phyloP scores from a whole-genome alignment of 257 asterid species.

The Ajuga chamaepitys region DNA sequence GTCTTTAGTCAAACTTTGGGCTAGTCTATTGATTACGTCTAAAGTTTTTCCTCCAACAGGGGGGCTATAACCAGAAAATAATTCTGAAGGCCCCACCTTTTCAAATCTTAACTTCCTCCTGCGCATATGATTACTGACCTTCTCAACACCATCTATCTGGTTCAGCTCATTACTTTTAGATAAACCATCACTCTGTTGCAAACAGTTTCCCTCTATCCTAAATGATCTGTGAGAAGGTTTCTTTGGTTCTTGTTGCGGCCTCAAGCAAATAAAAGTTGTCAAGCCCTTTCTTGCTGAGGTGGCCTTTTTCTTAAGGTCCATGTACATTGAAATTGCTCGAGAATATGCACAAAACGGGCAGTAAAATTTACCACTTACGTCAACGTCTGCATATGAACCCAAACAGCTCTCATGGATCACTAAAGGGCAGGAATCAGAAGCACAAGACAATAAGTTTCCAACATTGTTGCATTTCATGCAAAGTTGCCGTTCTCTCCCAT shows the following conservation, averaged over 20 bases:
- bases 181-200: conserved; percentile 13
- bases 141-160: conserved; percentile 17
- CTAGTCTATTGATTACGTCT: conserved; percentile 13
- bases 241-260: conserved; percentile 18
- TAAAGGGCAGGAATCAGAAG: conserved; percentile 39
- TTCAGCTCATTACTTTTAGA: conserved; percentile 4
- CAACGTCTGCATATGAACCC: conserved; percentile 39
- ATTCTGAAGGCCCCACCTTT: conserved; percentile 24
- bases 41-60: conserved; percentile 18
- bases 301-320: conserved; percentile 35
- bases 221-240: conserved; percentile 9
- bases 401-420: conserved; percentile 59
- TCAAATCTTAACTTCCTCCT: conserved; percentile 20
- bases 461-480: conserved; percentile 49
- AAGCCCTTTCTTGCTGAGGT: conserved; percentile 50
- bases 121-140: conserved; percentile 10
- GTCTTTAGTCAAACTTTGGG: not conserved
- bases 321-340: conserved; percentile 45
- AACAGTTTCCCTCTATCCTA: conserved; percentile 3
- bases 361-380: conserved; percentile 37
- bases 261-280: conserved; percentile 33
- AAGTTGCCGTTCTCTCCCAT: too few species aligned
- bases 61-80: conserved; percentile 12
- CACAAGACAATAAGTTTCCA: conserved; percentile 43
- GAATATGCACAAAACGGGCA: conserved; percentile 83